phyloP scores from a whole-genome alignment of 768 basidiomycete species.

The Rhizopogon roseolus region DNA sequence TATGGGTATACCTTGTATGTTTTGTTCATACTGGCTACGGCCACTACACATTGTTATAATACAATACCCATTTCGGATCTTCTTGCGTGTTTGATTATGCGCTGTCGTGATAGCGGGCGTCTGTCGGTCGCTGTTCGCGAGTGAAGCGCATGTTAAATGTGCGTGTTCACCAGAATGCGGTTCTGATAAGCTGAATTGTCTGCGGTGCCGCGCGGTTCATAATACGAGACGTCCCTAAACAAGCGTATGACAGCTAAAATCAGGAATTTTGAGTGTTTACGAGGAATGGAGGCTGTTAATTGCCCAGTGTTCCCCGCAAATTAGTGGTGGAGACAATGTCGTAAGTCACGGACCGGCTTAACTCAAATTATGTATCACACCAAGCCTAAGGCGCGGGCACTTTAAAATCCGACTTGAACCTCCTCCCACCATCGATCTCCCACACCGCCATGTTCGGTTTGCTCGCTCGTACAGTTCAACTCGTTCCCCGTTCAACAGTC shows the following conservation, averaged over 20 bases:
- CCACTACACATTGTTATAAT: constrained; percentile 21
- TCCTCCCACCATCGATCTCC: constrained; percentile 7
- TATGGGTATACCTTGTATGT: constrained; percentile 24
- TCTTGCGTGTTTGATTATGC: constrained; percentile 1
- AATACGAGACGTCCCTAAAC: too few species aligned
- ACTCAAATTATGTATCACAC: constrained; percentile 4
- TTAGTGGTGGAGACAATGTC: constrained; percentile 4
- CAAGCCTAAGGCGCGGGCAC: constrained; percentile 2
- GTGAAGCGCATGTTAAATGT: background rate
- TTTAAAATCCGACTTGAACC: constrained; percentile 16
- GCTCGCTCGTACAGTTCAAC: constrained; percentile 20
- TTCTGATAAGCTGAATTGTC: too few species aligned
- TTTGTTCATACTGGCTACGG: constrained; percentile 10
- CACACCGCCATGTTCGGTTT: constrained; percentile 22
- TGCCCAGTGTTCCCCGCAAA: constrained; percentile 4
- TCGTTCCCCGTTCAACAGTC: constrained; percentile 9
- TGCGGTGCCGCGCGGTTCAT: too few species aligned
- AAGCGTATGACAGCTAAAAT: too few species aligned
- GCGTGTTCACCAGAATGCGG: background rate
- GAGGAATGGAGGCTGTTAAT: background rate
- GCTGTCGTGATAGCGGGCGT: background rate
- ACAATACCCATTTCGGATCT: constrained; percentile 13
- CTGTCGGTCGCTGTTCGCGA: constrained; percentile 1
- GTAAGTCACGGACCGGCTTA: constrained; percentile 8
- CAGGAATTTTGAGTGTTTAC: background rate